phyloP scores from a whole-genome alignment of 306 rosid genomes.

The Psophocarpus tetragonolobus region DNA sequence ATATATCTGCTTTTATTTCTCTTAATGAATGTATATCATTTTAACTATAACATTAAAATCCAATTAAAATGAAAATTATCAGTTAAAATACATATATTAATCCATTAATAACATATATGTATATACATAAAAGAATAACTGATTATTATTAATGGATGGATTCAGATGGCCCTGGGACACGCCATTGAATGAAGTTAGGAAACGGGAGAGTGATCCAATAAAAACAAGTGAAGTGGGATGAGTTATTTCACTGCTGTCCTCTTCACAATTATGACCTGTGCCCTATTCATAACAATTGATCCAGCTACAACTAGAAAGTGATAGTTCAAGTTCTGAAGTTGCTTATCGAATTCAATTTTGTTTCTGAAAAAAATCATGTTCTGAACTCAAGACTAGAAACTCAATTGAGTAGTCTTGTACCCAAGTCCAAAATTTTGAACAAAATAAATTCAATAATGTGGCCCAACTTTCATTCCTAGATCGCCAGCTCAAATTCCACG shows the following conservation, averaged over 20 bases:
- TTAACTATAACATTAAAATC: not conserved
- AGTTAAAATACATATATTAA: not conserved
- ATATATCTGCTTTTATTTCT: not conserved
- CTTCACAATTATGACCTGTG: slow-evolving; percentile 38
- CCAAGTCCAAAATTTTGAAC: not conserved
- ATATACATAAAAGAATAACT: too few species aligned
- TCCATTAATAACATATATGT: too few species aligned
- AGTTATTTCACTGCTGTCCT: slow-evolving; percentile 42
- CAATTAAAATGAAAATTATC: not conserved
- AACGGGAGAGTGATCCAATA: not conserved
- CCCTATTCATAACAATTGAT: slow-evolving; percentile 32
- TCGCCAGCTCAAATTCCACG: not conserved
- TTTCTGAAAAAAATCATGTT: not conserved
- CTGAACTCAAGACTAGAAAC: not conserved
- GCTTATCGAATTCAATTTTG: not conserved
- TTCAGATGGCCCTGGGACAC: not conserved
- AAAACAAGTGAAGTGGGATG: slow-evolving; percentile 34
- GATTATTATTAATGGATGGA: not conserved
- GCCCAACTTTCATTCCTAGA: not conserved
- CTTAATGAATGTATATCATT: not conserved
- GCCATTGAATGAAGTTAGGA: slow-evolving; percentile 39
- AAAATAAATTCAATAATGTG: not conserved
- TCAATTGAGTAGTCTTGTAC: not conserved
- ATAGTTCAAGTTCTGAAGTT: slow-evolving; percentile 30
- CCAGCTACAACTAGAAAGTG: slow-evolving; percentile 40